Base-by-base conservation (phyloP, 805 yeast genomes). In the Saccharomycopsis selenospora region DNA sequence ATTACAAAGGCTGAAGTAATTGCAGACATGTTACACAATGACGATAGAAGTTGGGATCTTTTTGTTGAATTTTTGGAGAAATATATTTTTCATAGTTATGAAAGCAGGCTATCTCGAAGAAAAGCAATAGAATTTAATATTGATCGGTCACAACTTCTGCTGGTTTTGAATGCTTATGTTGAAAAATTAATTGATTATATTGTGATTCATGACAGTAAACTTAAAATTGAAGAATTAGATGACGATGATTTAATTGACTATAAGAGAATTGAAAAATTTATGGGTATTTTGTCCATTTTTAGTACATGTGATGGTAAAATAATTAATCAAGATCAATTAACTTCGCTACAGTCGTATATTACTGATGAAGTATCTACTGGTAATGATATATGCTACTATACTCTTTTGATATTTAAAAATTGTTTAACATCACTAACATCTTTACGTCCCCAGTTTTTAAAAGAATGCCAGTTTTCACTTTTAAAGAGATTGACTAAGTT, bases 321-420 rank as follows among this genome's bases (percentile, higher is more conserved):
- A 36, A 69, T 87, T 20, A 67, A 73, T 0, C 90, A 82, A 54
- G 84, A 83, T 45, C 88, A 85, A 53, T 67, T 88, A 22, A 62
- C 75, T 2, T 66, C 82, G 0, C 61, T 88, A n/a, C 81, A 79
- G 56, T 85, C 88, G 0, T 81, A 73, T 58, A 59, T 88, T 46
- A 62, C 76, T 0, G 76, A 77, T 27, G 82, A 76, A 17, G 49
- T 60, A 2, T 60, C 65, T 1, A 63, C 71, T 2, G 69, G 71
- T 1, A 67, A 65, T 23, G 56, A 66, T 2, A 61, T 72, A 4
- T 69, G 79, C 27, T 72, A 67, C 44, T 71, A 74, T 52, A 69
- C 80, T 2, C 64, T 86, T 47, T 72, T 71, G 46, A 75, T 85
- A 3, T 72, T 85, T 52, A 71, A 71, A 28, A 59, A 70, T 47